Evolutionary conservation across 202 grass and related monocot genomes (phyloP).

Genomic region (Setaria italica): DNA sequence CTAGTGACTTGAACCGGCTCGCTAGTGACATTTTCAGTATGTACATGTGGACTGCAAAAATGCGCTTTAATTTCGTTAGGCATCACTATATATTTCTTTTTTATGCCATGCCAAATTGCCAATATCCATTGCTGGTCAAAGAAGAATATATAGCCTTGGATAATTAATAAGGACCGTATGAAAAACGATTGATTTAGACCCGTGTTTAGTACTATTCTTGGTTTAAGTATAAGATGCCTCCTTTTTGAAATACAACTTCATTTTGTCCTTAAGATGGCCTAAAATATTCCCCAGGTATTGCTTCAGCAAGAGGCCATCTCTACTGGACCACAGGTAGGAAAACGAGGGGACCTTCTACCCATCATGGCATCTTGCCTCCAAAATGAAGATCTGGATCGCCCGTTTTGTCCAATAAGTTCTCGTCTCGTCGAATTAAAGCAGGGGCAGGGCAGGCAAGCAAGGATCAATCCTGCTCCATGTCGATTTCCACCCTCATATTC

Average conservation of each 20-base stretch:
- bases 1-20: not conserved
- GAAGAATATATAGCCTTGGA: not conserved
- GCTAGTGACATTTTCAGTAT: constrained; percentile 20
- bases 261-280: constrained; percentile 22
- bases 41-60: not conserved
- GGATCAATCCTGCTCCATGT: constrained; percentile 24
- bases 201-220: not conserved
- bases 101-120: not conserved
- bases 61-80: not conserved
- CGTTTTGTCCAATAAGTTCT: constrained; percentile 19
- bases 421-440: not conserved
- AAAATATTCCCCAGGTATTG: constrained; percentile 51
- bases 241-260: constrained; percentile 4
- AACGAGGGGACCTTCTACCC: constrained; percentile 46
- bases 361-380: constrained; percentile 56
- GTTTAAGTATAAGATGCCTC: not conserved
- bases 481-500: not conserved
- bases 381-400: constrained; percentile 49
- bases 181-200: not conserved
- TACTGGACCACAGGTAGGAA: constrained; percentile 50
- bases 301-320: constrained; percentile 53
- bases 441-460: not conserved
- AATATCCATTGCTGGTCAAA: not conserved
- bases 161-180: not conserved
- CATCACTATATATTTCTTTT: not conserved